Evolutionary conservation across 306 rosid genomes (phyloP).

Genomic region (Sesbania bispinosa): DNA sequence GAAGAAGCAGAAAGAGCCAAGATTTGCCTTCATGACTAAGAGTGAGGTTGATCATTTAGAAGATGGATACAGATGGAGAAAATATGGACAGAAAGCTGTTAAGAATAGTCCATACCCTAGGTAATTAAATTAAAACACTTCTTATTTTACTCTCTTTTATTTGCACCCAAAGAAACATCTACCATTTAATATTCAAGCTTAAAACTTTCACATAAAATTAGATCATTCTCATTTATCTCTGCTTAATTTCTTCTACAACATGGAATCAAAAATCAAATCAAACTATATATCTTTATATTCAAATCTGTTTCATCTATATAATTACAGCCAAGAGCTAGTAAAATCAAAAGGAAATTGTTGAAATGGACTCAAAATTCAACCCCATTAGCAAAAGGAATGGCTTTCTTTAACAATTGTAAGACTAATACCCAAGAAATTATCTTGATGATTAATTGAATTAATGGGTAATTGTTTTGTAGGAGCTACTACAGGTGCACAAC

Average conservation of each 20-base stretch:
- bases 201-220: not conserved
- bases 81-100: constrained; percentile 87
- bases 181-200: not conserved
- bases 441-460: not conserved
- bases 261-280: too few relatives aligned
- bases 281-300: too few relatives aligned
- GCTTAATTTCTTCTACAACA: too few relatives aligned
- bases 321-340: too few relatives aligned
- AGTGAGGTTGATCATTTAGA: constrained; percentile 92
- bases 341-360: too few relatives aligned
- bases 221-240: too few relatives aligned
- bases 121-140: constrained; percentile 16
- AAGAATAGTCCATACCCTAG: constrained; percentile 89
- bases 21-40: constrained; percentile 86
- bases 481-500: constrained; percentile 88
- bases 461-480: constrained; percentile 29
- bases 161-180: not conserved
- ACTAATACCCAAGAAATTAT: too few relatives aligned
- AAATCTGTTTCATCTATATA: too few relatives aligned
- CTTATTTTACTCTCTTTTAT: not conserved
- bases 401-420: too few relatives aligned
- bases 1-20: constrained; percentile 66
- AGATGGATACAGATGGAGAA: constrained; percentile 92
- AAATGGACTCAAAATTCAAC: too few relatives aligned
- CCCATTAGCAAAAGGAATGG: too few relatives aligned